Evolutionary conservation across 495 filamentous ascomycete species (phyloP).

Genomic region (Tuber brumale): DNA sequence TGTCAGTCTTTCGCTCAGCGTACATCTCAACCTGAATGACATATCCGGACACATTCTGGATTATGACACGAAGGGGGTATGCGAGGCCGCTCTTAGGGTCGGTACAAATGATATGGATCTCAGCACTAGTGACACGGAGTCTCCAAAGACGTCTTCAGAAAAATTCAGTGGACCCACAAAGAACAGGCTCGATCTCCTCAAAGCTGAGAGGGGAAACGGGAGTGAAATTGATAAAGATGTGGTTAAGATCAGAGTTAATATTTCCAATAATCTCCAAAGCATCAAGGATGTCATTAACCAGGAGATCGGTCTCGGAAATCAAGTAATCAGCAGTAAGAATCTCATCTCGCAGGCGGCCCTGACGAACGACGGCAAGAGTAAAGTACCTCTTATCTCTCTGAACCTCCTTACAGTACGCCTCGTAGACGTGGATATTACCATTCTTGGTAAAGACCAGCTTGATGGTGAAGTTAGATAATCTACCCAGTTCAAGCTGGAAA

Average conservation of each 20-base stretch:
- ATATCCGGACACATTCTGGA: slow-evolving; percentile 98
- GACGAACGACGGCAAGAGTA: slow-evolving; percentile 82
- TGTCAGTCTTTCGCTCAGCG: slow-evolving; percentile 94
- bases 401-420: slow-evolving; percentile 83
- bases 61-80: slow-evolving; percentile 89
- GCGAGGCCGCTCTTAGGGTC: slow-evolving; percentile 76
- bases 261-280: slow-evolving; percentile 96
- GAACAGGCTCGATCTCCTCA: slow-evolving; percentile 83
- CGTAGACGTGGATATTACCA: slow-evolving; percentile 96
- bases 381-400: slow-evolving; percentile 98
- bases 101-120: slow-evolving; percentile 97
- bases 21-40: slow-evolving; percentile 97
- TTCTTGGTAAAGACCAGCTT: slow-evolving; percentile 98
- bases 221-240: slow-evolving; percentile 99
- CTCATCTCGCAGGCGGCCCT: slow-evolving; percentile 88
- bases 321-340: slow-evolving; percentile 96
- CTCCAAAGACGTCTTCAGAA: slow-evolving; percentile 95
- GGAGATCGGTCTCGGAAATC: slow-evolving; percentile 89
- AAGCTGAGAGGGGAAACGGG: slow-evolving; percentile 88
- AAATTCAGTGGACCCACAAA: slow-evolving; percentile 90
- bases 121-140: slow-evolving; percentile 91
- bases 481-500: slow-evolving; percentile 93
- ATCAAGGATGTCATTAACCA: slow-evolving; percentile 97
- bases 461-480: slow-evolving; percentile 93
- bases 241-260: slow-evolving; percentile 98